These are phyloP conservation scores for Trametes villosa DNA, from an alignment of 768 basidiomycete species.

Conservation along the genomic window DNA sequence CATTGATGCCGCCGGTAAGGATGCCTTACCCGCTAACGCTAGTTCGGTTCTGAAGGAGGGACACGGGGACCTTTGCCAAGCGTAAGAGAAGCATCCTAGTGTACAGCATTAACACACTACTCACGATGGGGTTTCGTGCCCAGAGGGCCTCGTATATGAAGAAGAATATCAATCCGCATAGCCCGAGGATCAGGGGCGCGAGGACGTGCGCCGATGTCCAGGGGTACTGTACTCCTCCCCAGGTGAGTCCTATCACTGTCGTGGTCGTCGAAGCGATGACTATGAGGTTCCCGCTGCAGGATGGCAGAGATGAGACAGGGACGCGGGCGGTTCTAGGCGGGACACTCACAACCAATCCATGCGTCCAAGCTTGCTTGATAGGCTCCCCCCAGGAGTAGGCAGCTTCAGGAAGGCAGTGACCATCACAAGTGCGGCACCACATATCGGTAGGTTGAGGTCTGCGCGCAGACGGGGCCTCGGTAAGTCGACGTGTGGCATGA, in stretches of 20 bases:
- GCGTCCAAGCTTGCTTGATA: constrained; percentile 27
- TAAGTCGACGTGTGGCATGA: neutral
- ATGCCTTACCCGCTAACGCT: constrained; percentile 4
- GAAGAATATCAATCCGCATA: constrained; percentile 36
- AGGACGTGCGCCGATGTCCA: constrained; percentile 39
- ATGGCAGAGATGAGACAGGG: neutral
- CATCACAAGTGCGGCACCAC: constrained; percentile 5
- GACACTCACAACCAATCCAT: constrained; percentile 31
- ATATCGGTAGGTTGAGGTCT: constrained; percentile 17
- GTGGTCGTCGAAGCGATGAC: constrained; percentile 22
- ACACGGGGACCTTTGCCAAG: neutral
- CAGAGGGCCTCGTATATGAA: constrained; percentile 34
- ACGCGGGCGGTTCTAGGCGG: neutral
- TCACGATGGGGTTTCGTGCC: constrained; percentile 31
- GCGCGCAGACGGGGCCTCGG: neutral
- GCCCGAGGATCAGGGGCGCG: constrained; percentile 40
- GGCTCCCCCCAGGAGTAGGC: constrained; percentile 26
- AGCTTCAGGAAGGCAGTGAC: constrained; percentile 16
- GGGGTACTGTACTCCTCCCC: constrained; percentile 40
- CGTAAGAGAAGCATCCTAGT: neutral
- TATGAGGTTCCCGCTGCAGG: constrained; percentile 26
- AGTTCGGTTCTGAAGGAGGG: constrained; percentile 5
- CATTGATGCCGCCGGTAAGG: neutral
- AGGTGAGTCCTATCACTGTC: constrained; percentile 27
- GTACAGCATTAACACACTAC: neutral